Evolutionary conservation across 1,139 yeast genomes (phyloP), one percentile per base, ranked within the genome.

Genomic region (Kodamaea plutei): DNA sequence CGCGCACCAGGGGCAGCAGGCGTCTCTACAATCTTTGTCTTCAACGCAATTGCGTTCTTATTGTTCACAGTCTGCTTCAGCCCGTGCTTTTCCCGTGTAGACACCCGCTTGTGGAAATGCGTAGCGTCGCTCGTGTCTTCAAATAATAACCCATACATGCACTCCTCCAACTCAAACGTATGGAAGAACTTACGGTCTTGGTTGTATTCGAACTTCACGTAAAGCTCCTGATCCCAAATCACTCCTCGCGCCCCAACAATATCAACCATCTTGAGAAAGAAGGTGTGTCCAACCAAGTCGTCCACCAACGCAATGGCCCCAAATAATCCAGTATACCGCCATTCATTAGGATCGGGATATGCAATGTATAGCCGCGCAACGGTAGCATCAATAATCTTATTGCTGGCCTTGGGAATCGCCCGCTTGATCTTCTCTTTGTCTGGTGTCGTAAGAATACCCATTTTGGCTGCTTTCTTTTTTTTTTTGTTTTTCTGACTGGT

Each of bases 131-230:
- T 69, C 33, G 87, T 77, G 58, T 89, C 96, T 47, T 89, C 96
- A 57, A 91, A 91, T 31, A 91, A 60, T 14, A 91, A 64, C 0
- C 97, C 98, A n/a, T 79, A 89, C 36, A 71, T 70, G 52, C 96
- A 89, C 15, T 85, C 94, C 47, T 91, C 97, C 36, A 87, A 67
- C 61, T 91, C 98, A 61, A 91, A 91, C 7, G 95, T 73, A 54
- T 91, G 98, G 69, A 91, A 91, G 58, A 85, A 91, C 30, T 94
- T 80, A 15, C 98, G 73, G 54, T 91, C 98, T 57, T 91, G 97
- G 52, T 84, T 76, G 58, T 91, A 91, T 43, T 80, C 82, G 54
- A 91, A 88, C 47, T 84, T 83, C 7, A 87, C 80, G 52, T 85
- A 91, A 29, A 91, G 59, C 55, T 91, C 98, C 56, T 91, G 98